Percentiles rank a stretch among this genome's conserved stretches.
Evolutionary conservation across 164 flowering plant genomes (phyloP).

Genomic region (Chimonanthus salicifolius): DNA sequence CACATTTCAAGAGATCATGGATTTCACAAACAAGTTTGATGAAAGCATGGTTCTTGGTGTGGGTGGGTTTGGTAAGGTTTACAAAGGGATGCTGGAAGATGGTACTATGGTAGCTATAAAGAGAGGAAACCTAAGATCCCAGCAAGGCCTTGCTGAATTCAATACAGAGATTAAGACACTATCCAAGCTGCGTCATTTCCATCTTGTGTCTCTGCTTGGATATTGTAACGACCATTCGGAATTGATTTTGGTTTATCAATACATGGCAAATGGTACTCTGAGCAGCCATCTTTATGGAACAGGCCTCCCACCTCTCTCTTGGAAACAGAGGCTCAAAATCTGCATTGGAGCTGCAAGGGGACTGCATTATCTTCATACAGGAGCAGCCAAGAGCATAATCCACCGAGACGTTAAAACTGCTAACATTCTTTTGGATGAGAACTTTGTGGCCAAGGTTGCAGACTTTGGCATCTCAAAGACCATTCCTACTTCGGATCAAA

Average conservation of each 20-base stretch:
- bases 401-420: slow-evolving; percentile 96
- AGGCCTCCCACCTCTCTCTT: slow-evolving; percentile 67
- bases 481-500: slow-evolving; percentile 85
- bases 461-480: slow-evolving; percentile 94
- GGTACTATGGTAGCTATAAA: slow-evolving; percentile 81
- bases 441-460: slow-evolving; percentile 87
- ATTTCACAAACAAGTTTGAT: slow-evolving; percentile 85
- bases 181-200: slow-evolving; percentile 93
- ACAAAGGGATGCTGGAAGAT: slow-evolving; percentile 81
- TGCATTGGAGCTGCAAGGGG: slow-evolving; percentile 97
- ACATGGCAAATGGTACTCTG: slow-evolving; percentile 95
- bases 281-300: slow-evolving; percentile 89
- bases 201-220: slow-evolving; percentile 93
- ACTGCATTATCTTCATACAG: slow-evolving; percentile 95
- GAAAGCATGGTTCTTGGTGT: slow-evolving; percentile 82
- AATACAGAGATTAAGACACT: slow-evolving; percentile 90
- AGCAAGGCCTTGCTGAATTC: slow-evolving; percentile 92
- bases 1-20: slow-evolving; percentile 75
- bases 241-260: slow-evolving; percentile 89
- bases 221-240: slow-evolving; percentile 90
- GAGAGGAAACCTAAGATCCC: slow-evolving; percentile 87
- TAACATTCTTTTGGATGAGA: slow-evolving; percentile 85
- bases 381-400: slow-evolving; percentile 81
- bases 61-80: slow-evolving; percentile 96
- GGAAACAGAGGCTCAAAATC: slow-evolving; percentile 92